Base-by-base conservation (phyloP, 2,329 filamentous ascomycete genomes). In the Trichoderma sp. region DNA sequence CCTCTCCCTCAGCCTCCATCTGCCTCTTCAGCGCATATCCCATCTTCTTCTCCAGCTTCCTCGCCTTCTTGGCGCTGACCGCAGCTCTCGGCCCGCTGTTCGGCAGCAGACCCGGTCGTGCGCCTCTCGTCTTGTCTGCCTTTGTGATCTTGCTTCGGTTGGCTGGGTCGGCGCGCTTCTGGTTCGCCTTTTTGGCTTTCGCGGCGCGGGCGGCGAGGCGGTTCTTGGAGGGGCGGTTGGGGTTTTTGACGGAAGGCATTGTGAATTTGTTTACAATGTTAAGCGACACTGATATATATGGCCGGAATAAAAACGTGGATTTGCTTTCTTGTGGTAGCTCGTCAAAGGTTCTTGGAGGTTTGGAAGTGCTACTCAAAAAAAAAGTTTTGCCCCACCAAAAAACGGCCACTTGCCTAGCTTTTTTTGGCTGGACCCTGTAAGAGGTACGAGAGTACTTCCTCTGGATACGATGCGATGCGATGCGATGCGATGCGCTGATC, bases 181-280 rank as follows among this genome's bases (percentile, higher is more conserved):
- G 81, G 70, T 78, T 77, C 59, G 78, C 75, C 72, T 85, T 84
- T 64, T 81, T 81, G 52, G 79, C 78, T 72, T 79, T 83, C 65
- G 83, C 80, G 24, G 82, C 80, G 70, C 81, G 80, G 43, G 84
- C 83, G 21, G 80, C 80, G 49, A 84, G 78, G 16, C 85, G 83
- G 81, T 87, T 87, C 75, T 83, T 84, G 65, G 85, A 87, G 11
- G 82, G 81, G 58, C 81, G 82, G 82, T 88, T 88, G 75, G 86
- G 86, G 79, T 87, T 89, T 72, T 85, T 85, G 73, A 87, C 83
- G 59, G 86, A 88, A 19, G 84, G 82, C 85, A 87, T 88, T 71
- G 68, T 35, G 35, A 16, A 8, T 29, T 43, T 27, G 27, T 27
- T 14, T n/a, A 3, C 2, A 11, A 43, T 43, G 19, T n/a, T 1